Evolutionary conservation across 164 flowering plant genomes (phyloP).

Genomic region (Aristolochia californica): DNA sequence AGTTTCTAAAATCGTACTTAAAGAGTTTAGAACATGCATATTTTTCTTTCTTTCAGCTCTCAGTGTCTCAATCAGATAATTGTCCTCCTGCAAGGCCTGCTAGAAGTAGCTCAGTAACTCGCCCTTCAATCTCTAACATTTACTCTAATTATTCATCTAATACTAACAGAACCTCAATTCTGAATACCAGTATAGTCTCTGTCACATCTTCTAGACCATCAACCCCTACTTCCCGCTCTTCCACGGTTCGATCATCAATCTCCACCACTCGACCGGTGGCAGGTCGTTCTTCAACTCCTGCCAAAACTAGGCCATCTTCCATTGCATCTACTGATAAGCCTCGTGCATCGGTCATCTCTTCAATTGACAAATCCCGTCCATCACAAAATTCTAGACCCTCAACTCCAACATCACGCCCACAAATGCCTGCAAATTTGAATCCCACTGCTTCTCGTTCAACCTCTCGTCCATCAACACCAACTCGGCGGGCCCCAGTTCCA

Average conservation of each 20-base stretch:
- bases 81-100: slow-evolving; percentile 42
- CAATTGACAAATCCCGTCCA: slow-evolving; percentile 41
- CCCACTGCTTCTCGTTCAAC: slow-evolving; percentile 35
- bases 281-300: slow-evolving; percentile 68
- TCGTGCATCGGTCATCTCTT: slow-evolving; percentile 31
- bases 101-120: slow-evolving; percentile 86
- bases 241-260: slow-evolving; percentile 54
- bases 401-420: slow-evolving; percentile 69
- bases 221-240: slow-evolving; percentile 57
- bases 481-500: slow-evolving; percentile 48
- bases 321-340: slow-evolving; percentile 39
- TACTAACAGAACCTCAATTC: slow-evolving; percentile 46
- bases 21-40: not conserved
- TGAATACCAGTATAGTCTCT: slow-evolving; percentile 86
- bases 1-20: not conserved
- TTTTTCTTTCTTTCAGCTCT: slow-evolving; percentile 45
- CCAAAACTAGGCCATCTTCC: slow-evolving; percentile 47
- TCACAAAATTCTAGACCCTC: slow-evolving; percentile 67
- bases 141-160: slow-evolving; percentile 34
- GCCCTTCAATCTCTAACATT: slow-evolving; percentile 44
- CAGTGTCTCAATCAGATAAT: slow-evolving; percentile 62
- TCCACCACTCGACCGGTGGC: slow-evolving; percentile 45
- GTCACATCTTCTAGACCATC: slow-evolving; percentile 83
- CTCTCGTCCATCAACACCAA: slow-evolving; percentile 86
- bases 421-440: slow-evolving; percentile 39